A percentile compares a stretch with the other conserved stretches of the same genome.
These are phyloP conservation scores for Cyberlindnera samutprakarnensis DNA, from an alignment of 805 yeast genomes.

Conservation along the genomic window DNA sequence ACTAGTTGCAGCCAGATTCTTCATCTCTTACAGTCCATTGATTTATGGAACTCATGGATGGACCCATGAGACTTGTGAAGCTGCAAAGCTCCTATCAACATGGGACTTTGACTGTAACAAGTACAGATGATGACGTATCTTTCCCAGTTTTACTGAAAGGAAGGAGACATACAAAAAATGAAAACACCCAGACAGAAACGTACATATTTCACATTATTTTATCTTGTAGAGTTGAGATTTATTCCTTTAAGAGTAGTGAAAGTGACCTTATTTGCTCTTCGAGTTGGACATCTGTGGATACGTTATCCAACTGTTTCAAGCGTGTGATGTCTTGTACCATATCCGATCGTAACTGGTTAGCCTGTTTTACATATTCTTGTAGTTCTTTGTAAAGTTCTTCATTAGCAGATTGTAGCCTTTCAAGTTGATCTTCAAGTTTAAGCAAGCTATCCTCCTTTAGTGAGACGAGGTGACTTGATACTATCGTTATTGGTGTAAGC, in stretches of 20 bases:
- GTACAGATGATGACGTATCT: slow-evolving; percentile 25
- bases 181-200: too few species aligned
- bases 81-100: slow-evolving; percentile 46
- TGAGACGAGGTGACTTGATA: slow-evolving; percentile 20
- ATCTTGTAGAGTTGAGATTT: too few species aligned
- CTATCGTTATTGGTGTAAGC: slow-evolving; percentile 13
- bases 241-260: too few species aligned
- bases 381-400: slow-evolving; percentile 9
- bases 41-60: slow-evolving; percentile 74
- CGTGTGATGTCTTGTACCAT: slow-evolving; percentile 4
- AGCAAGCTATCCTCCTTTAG: slow-evolving; percentile 15
- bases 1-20: slow-evolving; percentile 44
- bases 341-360: slow-evolving; percentile 6
- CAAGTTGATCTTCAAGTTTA: slow-evolving; percentile 11
- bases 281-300: slow-evolving; percentile 8
- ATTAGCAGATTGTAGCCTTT: slow-evolving; percentile 8
- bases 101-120: slow-evolving; percentile 89
- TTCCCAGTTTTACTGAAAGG: too few species aligned
- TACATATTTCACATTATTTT: too few species aligned
- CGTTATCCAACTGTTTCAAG: slow-evolving; percentile 7
- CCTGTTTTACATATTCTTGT: slow-evolving; percentile 7
- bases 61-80: slow-evolving; percentile 62
- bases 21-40: slow-evolving; percentile 58
- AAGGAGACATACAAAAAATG: not conserved
- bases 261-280: too few species aligned